Base-by-base conservation (phyloP, 805 yeast genomes). In the Ogataea ganodermae region DNA sequence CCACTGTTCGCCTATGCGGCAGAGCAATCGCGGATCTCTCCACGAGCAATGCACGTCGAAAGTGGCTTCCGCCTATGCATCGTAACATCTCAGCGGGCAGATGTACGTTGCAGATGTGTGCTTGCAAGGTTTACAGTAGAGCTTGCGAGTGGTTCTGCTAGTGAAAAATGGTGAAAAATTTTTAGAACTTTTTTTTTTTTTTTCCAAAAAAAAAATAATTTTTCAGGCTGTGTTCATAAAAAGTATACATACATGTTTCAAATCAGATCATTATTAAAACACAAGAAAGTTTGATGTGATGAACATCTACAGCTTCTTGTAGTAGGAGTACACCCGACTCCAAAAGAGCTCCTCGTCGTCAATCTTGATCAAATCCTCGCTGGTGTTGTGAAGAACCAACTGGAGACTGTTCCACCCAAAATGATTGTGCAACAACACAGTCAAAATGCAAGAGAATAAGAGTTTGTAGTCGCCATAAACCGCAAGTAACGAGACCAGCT, bases 401-500 rank as follows among this genome's bases (percentile, higher is more conserved):
- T 66, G 68, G n/a, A 67, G 43, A 45, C 52, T 62, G 42, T 60
- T 62, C 68, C 68, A 79, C 1, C 83, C 83, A 60, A 73, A 77
- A 60, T 79, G 83, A 57, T 76, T 73, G 50, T 78, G 74, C 35
- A 73, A 61, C 23, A 78, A 55, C 3, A 78, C 62, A 20, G 73
- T 71, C 28, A 75, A 45, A 4, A 71, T 53, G 16, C 75, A 58
- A 0, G 80, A 65, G 22, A 69, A 61, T 17, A 73, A 51, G 2
- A 72, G 56, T 52, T 72, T 75, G 57, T 76, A 73, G 47, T 65
- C 63, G 14, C 53, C 51, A 28, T 58, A 49, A 2, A 57, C 59
- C 8, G 67, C 42, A 9, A 68, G 40, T 23, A 68, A 39, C 31
- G 58, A 58, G 31, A 63, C 43, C 2, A 59, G 39, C 43, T 59